Evolutionary conservation across 768 basidiomycete species (phyloP).

Genomic region (Collybia mongolica): DNA sequence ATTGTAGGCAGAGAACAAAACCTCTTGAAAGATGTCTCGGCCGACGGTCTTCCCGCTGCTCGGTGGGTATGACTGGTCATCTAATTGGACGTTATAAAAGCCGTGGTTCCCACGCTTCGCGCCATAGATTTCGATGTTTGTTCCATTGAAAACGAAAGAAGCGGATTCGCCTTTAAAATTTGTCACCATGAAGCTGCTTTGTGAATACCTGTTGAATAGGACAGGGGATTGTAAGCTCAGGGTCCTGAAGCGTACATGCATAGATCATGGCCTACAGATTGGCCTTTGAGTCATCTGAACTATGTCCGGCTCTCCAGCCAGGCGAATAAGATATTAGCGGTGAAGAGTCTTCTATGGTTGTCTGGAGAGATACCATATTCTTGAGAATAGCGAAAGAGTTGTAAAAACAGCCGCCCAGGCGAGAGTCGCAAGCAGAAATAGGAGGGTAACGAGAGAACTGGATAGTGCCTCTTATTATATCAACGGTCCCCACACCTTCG

Average conservation of each 20-base stretch:
- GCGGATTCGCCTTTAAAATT: conserved; percentile 26
- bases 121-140: conserved; percentile 48
- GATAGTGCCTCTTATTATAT: no score
- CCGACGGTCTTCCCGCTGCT: conserved; percentile 25
- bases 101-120: conserved; percentile 49
- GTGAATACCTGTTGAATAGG: conserved; percentile 27
- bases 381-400: no score
- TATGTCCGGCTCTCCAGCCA: conserved; percentile 9
- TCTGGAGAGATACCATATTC: conserved; percentile 9
- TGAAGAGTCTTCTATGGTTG: conserved; percentile 15
- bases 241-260: background rate
- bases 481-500: no score
- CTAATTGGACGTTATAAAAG: conserved; percentile 38
- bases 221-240: no score
- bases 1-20: conserved; percentile 34
- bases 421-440: no score
- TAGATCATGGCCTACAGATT: background rate
- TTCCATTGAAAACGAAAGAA: conserved; percentile 48
- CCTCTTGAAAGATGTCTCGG: conserved; percentile 34
- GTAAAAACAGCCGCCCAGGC: no score
- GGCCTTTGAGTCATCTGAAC: conserved; percentile 2
- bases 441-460: no score
- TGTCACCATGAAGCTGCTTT: conserved; percentile 39
- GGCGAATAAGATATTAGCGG: conserved; percentile 12
- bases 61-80: conserved; percentile 25